Base-by-base conservation (phyloP, 805 yeast genomes). In the Saccharomyces eubayanus region DNA sequence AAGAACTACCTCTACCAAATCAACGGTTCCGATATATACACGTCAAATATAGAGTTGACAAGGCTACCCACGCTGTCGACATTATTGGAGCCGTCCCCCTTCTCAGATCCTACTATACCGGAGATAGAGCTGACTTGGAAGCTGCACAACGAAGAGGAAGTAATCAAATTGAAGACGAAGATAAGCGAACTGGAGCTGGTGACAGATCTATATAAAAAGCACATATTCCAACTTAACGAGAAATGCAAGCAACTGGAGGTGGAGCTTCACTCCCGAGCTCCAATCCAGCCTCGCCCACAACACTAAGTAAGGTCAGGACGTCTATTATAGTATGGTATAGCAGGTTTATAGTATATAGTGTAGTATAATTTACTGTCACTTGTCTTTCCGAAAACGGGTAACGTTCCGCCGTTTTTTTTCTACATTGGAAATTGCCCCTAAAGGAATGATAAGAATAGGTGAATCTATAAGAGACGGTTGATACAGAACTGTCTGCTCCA, bases 111-210 rank as follows among this genome's bases (percentile, higher is more conserved):
- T 2, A 21, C 43, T 8, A 21, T 36, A 6, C 43, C 43, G 10
- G 43, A 36, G 20, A 36, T 40, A 3, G 51, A 45, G 12, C 24
- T 59, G 2, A 46, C 57, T 6, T 51, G 50, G 54, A 48, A 51
- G 20, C 53, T 61, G 53, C 64, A 55, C 49, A 59, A 60, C 9
- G 63, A 65, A 40, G 67, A 62, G 47, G 75, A 71, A 28, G 62
- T 70, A 16, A 70, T 72, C 30, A 73, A 71, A 48, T 71, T 91
- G 58, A 80, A 82, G 57, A 89, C 96, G 0, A 76, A 96, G 51
- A 88, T 90, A 28, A 81, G 87, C 9, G 98, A 91, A 67, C 77
- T 92, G 58, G 97, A 92, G 67, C 76, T 91, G 48, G 96, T 92
- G 46, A 89, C 89, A 64, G 97, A 92, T 66, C 73, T 91, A 58